Base-by-base conservation (phyloP, 768 basidiomycete genomes). In the Mycena indigotica region DNA sequence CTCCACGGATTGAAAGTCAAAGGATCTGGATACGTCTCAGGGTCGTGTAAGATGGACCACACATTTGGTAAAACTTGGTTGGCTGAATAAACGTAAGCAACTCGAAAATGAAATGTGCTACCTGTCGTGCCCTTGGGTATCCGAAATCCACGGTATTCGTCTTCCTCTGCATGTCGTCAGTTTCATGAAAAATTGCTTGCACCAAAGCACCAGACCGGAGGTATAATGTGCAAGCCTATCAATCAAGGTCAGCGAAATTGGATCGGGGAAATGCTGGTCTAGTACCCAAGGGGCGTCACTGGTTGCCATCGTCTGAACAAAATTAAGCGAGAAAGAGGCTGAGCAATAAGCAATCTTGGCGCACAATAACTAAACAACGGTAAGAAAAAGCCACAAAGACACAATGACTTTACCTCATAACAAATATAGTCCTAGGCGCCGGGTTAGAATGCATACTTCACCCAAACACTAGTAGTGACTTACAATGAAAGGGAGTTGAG, bases 11-110 rank as follows among this genome's bases (percentile, higher is more conserved):
- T 70, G 61, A 80, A 80, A 8, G 51, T 39, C 59, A 75, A 57
- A n/a, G 77, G 72, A 16, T 79, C 72, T 23, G 74, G 77, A 58
- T 80, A 80, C 30, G 65, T 57, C 12, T 60, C 60, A 17, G 67
- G 64, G 52, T 79, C 75, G 28, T 79, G 78, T 19, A 79, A 71
- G 16, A 79, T 73, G 13, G 72, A 72, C 78, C 78, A 79, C 5
- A 70, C 66, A 50, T 66, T 71, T 19, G 62, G 58, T 49, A 72
- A 45, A 26, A 69, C 50, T 28, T 63, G 6, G 4, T 19, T 10
- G 39, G 24, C 19, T 30, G 41, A 2, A 12, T 29, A 35, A 50
- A 26, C 41, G 19, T 6, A 38, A 26, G 46, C 19, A 24, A 28
- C 28, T 6, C 21, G 1, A n/a, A 1, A 50, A 12, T 13, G 19